Conservation (phyloP, 768 basidiomycete species). For the Tricholoma matsutake region DNA sequence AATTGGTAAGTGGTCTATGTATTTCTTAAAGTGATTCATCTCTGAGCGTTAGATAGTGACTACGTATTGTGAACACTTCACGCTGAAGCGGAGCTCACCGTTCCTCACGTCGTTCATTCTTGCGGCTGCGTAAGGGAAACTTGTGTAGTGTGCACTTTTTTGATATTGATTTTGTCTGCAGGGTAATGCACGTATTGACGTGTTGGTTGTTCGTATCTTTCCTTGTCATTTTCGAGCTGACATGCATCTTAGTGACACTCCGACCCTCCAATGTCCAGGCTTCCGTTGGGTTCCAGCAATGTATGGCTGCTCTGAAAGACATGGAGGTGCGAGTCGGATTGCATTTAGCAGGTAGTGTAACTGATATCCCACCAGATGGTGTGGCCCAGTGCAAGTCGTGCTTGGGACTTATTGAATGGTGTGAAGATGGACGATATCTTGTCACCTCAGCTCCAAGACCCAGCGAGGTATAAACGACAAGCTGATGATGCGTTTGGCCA, state of each 20-base stretch:
- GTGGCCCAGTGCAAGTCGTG: slow-evolving; percentile 70
- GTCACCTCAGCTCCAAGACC: slow-evolving; percentile 32
- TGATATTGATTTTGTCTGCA: slow-evolving; percentile 25
- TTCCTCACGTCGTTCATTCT: slow-evolving; percentile 70
- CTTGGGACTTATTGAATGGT: slow-evolving; percentile 65
- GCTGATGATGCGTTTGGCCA: slow-evolving; percentile 64
- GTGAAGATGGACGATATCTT: slow-evolving; percentile 49
- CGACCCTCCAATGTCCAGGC: slow-evolving; percentile 72
- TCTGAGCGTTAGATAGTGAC: slow-evolving; percentile 40
- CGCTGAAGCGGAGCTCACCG: slow-evolving; percentile 57
- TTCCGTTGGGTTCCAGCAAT: slow-evolving; percentile 60
- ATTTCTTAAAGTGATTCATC: background rate
- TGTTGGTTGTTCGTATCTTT: slow-evolving; percentile 37
- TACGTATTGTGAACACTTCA: slow-evolving; percentile 57
- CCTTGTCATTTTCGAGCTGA: slow-evolving; percentile 11
- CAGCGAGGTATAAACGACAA: slow-evolving; percentile 51
- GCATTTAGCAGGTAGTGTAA: slow-evolving; percentile 1
- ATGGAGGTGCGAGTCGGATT: slow-evolving; percentile 52
- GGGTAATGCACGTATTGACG: slow-evolving; percentile 79
- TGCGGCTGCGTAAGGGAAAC: slow-evolving; percentile 58
- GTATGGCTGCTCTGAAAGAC: slow-evolving; percentile 58
- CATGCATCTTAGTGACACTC: slow-evolving; percentile 51
- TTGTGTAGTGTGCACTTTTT: slow-evolving; percentile 4
- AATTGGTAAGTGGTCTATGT: slow-evolving; percentile 43
- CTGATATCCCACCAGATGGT: slow-evolving; percentile 40